A percentile compares a stretch with the other conserved stretches of the same genome.
Conservation (phyloP, 2,329 filamentous ascomycete species). For the Tolypocladium pustulatum region DNA sequence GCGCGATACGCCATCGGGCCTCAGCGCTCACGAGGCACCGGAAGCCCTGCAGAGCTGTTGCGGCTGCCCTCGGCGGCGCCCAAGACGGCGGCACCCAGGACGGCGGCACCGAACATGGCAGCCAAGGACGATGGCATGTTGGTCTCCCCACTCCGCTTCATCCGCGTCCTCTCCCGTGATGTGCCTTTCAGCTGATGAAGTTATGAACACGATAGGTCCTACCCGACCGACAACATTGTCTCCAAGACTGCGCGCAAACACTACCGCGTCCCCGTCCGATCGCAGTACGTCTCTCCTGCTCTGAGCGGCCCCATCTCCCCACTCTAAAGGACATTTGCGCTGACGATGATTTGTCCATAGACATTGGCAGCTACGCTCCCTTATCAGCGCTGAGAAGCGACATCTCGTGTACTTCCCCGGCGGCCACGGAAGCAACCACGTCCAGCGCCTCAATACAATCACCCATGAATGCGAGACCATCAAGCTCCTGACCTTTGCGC, state of each 20-base stretch:
- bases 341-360: slow-evolving; percentile 27
- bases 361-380: slow-evolving; percentile 82
- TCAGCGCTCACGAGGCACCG: neutral
- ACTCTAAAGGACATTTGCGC: neutral
- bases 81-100: slow-evolving; percentile 3
- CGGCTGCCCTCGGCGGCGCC: slow-evolving; percentile 1
- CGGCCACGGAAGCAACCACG: slow-evolving; percentile 51
- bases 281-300: slow-evolving; percentile 39
- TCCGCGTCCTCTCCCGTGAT: neutral
- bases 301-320: neutral
- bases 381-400: slow-evolving; percentile 70
- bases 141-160: slow-evolving; percentile 11
- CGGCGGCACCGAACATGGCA: slow-evolving; percentile 32
- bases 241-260: slow-evolving; percentile 51
- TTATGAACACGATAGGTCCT: slow-evolving; percentile 35
- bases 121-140: slow-evolving; percentile 43
- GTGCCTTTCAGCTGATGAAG: neutral
- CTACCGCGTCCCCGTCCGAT: slow-evolving; percentile 56
- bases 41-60: neutral
- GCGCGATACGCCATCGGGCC: neutral
- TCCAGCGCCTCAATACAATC: slow-evolving; percentile 59
- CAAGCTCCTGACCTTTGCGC: slow-evolving; percentile 58
- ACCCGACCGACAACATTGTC: slow-evolving; percentile 56
- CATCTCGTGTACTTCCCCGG: slow-evolving; percentile 79
- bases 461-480: slow-evolving; percentile 63